Conservation (phyloP, 23 red algal species). For the Pyropia haitanensis region DNA sequence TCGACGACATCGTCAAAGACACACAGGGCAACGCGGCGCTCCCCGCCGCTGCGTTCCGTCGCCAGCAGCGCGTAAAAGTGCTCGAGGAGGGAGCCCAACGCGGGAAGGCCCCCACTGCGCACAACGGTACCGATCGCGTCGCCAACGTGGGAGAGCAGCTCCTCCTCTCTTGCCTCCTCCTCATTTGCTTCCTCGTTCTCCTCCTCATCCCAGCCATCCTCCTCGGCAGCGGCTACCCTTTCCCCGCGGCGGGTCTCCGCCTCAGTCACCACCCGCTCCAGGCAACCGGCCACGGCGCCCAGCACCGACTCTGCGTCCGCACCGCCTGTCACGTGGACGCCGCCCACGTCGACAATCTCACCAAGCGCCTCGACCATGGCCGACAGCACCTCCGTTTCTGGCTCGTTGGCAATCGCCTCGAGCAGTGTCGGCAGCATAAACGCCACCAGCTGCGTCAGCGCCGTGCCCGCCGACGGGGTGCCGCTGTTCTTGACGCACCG, state of each 20-base stretch:
- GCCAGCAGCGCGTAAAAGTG: slow-evolving; percentile 68
- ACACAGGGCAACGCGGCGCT: slow-evolving; percentile 74
- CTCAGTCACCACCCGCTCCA: slow-evolving; percentile 57
- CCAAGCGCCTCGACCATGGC: slow-evolving; percentile 69
- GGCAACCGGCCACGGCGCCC: slow-evolving; percentile 15
- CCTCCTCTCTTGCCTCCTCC: slow-evolving; percentile 62
- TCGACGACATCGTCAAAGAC: slow-evolving; percentile 73
- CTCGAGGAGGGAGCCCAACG: slow-evolving; percentile 24
- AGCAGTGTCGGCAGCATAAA: slow-evolving; percentile 68
- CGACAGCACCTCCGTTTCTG: slow-evolving; percentile 78
- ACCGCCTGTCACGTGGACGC: slow-evolving; percentile 9
- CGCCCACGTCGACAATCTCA: slow-evolving; percentile 33
- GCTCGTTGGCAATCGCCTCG: slow-evolving; percentile 63
- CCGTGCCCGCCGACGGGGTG: slow-evolving; percentile 20
- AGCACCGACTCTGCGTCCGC: slow-evolving; percentile 23
- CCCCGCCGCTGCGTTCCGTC: slow-evolving; percentile 25
- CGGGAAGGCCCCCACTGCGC: slow-evolving; percentile 17
- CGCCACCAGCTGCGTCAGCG: slow-evolving; percentile 35
- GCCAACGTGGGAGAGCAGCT: slow-evolving; percentile 28
- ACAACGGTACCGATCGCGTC: slow-evolving; percentile 32
- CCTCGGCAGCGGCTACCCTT: slow-evolving; percentile 24
- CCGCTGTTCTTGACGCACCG: slow-evolving; percentile 53
- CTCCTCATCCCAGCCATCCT: slow-evolving; percentile 82
- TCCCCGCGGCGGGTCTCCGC: slow-evolving; percentile 70
- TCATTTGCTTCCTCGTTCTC: slow-evolving; percentile 44